Evolutionary conservation across 257 asterid genomes (phyloP).

Genomic region (Galeopsis tetrahit): DNA sequence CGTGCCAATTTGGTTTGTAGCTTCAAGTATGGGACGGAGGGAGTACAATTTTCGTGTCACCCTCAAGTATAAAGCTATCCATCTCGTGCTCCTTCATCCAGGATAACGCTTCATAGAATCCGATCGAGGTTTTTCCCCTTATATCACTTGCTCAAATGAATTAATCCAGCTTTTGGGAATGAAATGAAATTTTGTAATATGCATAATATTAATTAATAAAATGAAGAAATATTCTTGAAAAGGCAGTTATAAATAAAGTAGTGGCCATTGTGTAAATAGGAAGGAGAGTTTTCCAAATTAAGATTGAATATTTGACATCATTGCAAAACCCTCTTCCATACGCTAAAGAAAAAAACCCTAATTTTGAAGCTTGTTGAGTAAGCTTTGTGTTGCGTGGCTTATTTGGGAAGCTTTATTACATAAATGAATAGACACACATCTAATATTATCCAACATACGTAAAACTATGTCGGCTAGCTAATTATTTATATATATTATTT

Average conservation of each 20-base stretch:
- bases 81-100: no score
- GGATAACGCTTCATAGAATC: no score
- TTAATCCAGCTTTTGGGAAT: neutral
- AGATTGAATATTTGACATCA: neutral
- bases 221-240: no score
- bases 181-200: neutral
- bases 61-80: no score
- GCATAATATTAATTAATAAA: no score
- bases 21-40: no score
- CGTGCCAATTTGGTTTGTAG: no score
- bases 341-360: conserved; percentile 55
- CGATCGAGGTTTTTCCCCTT: no score
- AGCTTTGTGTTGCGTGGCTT: conserved; percentile 63
- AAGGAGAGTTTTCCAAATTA: neutral
- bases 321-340: conserved; percentile 27
- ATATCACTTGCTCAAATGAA: no score
- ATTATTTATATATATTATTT: conserved; percentile 7
- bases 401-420: conserved; percentile 42
- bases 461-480: conserved; percentile 53
- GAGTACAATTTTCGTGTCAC: no score
- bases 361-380: conserved; percentile 45
- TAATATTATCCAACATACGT: conserved; percentile 25
- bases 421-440: conserved; percentile 39
- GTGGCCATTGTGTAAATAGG: neutral
- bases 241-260: neutral